A percentile compares a stretch with the other conserved stretches of the same genome.
Conservation (phyloP, 2,329 filamentous ascomycete species). For the Sporothrix humicola region DNA sequence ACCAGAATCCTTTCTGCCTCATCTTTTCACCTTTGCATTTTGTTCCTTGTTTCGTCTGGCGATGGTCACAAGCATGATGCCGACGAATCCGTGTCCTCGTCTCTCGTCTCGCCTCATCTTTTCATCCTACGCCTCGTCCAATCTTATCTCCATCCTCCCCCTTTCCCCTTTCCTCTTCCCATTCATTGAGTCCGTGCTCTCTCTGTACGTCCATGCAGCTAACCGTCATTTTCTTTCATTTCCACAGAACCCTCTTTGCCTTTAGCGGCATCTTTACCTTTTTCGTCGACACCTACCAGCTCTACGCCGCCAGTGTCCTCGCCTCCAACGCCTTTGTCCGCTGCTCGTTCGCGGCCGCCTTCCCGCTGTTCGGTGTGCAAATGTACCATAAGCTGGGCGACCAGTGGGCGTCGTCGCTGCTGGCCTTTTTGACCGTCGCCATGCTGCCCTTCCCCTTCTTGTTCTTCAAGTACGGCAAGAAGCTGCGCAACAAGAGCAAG, state of each 20-base stretch:
- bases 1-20: constrained; percentile 15
- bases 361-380: constrained; percentile 75
- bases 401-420: constrained; percentile 69
- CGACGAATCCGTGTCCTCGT: background rate
- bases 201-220: constrained; percentile 40
- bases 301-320: constrained; percentile 77
- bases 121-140: constrained; percentile 34
- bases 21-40: background rate
- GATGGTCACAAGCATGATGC: constrained; percentile 40
- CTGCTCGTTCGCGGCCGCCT: constrained; percentile 77
- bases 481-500: constrained; percentile 59
- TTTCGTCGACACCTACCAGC: constrained; percentile 78
- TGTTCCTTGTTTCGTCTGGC: constrained; percentile 40
- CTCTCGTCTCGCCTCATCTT: constrained; percentile 16
- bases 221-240: constrained; percentile 40
- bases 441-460: constrained; percentile 70
- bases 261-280: constrained; percentile 90
- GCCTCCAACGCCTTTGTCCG: constrained; percentile 84
- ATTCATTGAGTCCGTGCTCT: background rate
- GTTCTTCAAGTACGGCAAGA: constrained; percentile 66
- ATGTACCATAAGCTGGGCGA: constrained; percentile 74
- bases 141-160: constrained; percentile 44
- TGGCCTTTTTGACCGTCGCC: constrained; percentile 65
- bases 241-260: constrained; percentile 70
- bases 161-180: constrained; percentile 32